Conservation (phyloP, 2,329 filamentous ascomycete genomes). For the Amphichorda felina region DNA sequence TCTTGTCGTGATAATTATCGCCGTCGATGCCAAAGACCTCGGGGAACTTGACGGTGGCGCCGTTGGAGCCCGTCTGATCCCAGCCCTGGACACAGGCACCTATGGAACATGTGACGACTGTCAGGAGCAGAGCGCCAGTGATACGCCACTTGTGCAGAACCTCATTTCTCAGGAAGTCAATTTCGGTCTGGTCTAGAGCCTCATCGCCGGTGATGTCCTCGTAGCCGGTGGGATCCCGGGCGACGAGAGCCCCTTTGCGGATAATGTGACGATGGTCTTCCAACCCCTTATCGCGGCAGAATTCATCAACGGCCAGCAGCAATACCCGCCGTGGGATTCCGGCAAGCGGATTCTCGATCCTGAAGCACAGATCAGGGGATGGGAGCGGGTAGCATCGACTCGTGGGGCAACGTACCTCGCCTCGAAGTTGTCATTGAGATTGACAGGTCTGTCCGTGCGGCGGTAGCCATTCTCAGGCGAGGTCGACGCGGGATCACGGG, state of each 20-base stretch:
- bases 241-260: constrained; percentile 60
- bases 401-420: constrained; percentile 24
- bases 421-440: constrained; percentile 32
- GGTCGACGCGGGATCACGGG: constrained; percentile 14
- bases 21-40: constrained; percentile 31
- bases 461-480: constrained; percentile 23
- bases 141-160: constrained; percentile 56
- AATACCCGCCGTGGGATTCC: constrained; percentile 40
- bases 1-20: constrained; percentile 21
- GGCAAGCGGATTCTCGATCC: constrained; percentile 35
- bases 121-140: constrained; percentile 50
- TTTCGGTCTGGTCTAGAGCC: constrained; percentile 47
- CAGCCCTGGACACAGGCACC: constrained; percentile 60
- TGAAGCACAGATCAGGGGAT: constrained; percentile 4
- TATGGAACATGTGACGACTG: constrained; percentile 56
- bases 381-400: not conserved
- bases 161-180: constrained; percentile 47
- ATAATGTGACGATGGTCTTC: constrained; percentile 45
- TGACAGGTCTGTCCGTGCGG: constrained; percentile 19
- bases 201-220: constrained; percentile 45
- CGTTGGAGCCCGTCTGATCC: constrained; percentile 55
- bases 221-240: constrained; percentile 53
- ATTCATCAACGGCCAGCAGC: constrained; percentile 44
- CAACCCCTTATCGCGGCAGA: constrained; percentile 47
- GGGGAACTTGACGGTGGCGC: constrained; percentile 52